Percentiles rank a stretch among this genome's conserved stretches.
Conservation (phyloP, 208 protist genomes). For the Leishmania tropica region DNA sequence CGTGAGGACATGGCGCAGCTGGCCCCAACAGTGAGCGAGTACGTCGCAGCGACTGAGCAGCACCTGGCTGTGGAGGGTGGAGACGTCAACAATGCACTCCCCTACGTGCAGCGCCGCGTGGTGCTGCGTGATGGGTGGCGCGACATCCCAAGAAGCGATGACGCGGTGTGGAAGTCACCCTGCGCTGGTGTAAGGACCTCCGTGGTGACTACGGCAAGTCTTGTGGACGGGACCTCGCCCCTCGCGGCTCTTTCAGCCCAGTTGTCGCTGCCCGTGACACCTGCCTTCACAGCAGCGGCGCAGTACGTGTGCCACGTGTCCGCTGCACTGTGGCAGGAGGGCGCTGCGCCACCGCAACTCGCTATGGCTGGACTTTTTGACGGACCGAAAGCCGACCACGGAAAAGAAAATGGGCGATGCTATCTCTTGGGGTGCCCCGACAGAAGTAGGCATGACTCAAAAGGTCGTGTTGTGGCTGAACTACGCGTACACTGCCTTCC, state of each 20-base stretch:
- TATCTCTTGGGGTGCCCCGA: conserved; percentile 28
- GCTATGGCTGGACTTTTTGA: conserved; percentile 27
- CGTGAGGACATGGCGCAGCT: conserved; percentile 12
- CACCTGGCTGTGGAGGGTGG: background rate
- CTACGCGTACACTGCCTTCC: conserved; percentile 15
- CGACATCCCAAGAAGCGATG: background rate
- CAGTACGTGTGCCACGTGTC: background rate
- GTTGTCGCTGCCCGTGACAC: conserved; percentile 2
- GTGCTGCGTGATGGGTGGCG: background rate
- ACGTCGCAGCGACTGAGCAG: background rate
- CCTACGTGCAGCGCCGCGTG: background rate
- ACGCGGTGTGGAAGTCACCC: background rate
- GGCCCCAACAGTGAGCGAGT: background rate
- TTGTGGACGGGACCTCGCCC: background rate
- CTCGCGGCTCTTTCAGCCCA: background rate
- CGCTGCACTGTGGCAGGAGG: too few relatives aligned
- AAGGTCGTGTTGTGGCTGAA: conserved; percentile 40
- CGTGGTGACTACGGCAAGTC: background rate
- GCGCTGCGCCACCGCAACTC: conserved; percentile 14
- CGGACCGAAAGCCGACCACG: conserved; percentile 29
- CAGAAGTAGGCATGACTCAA: conserved; percentile 36
- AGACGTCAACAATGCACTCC: background rate
- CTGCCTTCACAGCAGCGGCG: background rate
- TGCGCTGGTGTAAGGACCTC: background rate
- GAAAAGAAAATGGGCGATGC: conserved; percentile 21